phyloP scores from a whole-genome alignment of 2,329 filamentous ascomycete species.

The Aspergillus tanneri region DNA sequence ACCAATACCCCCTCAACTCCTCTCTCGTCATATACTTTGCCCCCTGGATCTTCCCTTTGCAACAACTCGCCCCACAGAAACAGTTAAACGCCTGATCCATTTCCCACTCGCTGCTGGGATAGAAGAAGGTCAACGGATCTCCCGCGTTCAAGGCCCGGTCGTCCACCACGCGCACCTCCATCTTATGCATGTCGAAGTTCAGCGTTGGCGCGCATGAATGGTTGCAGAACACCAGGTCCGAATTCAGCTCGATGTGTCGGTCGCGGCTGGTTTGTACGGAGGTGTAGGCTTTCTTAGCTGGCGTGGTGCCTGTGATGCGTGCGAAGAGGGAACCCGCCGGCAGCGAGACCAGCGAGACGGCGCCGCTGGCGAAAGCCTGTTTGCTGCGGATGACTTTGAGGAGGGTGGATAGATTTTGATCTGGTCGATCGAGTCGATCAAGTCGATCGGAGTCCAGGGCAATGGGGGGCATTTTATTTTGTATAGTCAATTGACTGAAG shows the following conservation, averaged over 20 bases:
- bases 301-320: slow-evolving; percentile 48
- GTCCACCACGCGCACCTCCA: slow-evolving; percentile 42
- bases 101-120: slow-evolving; percentile 52
- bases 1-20: slow-evolving; percentile 40
- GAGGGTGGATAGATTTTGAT: slow-evolving; percentile 30
- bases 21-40: slow-evolving; percentile 37
- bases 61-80: slow-evolving; percentile 40
- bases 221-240: slow-evolving; percentile 58
- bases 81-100: slow-evolving; percentile 50
- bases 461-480: slow-evolving; percentile 18
- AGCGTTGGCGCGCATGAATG: slow-evolving; percentile 55
- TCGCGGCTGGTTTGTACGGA: slow-evolving; percentile 52
- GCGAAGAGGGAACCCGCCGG: slow-evolving; percentile 52
- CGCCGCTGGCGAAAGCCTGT: slow-evolving; percentile 38
- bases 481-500: too few relatives aligned
- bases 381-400: slow-evolving; percentile 32
- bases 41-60: slow-evolving; percentile 42
- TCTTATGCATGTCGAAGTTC: slow-evolving; percentile 53
- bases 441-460: slow-evolving; percentile 22
- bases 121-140: slow-evolving; percentile 50
- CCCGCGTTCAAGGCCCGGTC: slow-evolving; percentile 41
- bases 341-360: slow-evolving; percentile 51
- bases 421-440: slow-evolving; percentile 10
- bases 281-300: slow-evolving; percentile 49
- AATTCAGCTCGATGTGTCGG: slow-evolving; percentile 57